Conservation (phyloP, 2,329 filamentous ascomycete species). For the Lasiodiplodia sp. region DNA sequence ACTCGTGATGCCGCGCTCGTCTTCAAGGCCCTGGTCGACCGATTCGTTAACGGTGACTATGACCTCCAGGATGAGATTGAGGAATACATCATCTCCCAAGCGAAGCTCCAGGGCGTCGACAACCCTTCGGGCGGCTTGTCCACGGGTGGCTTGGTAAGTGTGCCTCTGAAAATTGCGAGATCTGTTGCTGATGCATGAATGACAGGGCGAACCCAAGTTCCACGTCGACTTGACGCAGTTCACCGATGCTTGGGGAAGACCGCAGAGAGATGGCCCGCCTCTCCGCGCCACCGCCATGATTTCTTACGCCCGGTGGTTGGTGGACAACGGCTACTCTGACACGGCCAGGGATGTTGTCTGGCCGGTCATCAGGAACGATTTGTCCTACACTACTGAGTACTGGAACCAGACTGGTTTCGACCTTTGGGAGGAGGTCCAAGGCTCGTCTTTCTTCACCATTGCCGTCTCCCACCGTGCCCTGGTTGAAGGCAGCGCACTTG, state of each 20-base stretch:
- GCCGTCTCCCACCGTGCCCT: conserved; percentile 48
- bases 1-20: conserved; percentile 31
- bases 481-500: conserved; percentile 45
- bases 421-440: conserved; percentile 54
- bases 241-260: conserved; percentile 50
- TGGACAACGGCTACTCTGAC: conserved; percentile 33
- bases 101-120: conserved; percentile 47
- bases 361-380: conserved; percentile 53
- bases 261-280: conserved; percentile 55
- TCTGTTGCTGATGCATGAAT: not conserved
- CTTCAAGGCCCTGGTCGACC: conserved; percentile 34
- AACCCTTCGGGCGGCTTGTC: conserved; percentile 48
- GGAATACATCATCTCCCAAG: conserved; percentile 44
- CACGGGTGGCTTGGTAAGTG: conserved; percentile 42
- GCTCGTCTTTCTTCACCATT: conserved; percentile 51
- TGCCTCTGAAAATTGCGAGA: not conserved
- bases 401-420: conserved; percentile 57
- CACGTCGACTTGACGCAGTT: conserved; percentile 48
- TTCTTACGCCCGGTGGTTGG: conserved; percentile 49
- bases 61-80: conserved; percentile 36
- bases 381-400: conserved; percentile 53
- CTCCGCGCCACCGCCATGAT: conserved; percentile 53
- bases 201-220: conserved; percentile 52
- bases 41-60: conserved; percentile 34
- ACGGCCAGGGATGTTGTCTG: conserved; percentile 48